Evolutionary conservation across 2,329 filamentous ascomycete species (phyloP).

Genomic region (Botrytis pseudocinerea): DNA sequence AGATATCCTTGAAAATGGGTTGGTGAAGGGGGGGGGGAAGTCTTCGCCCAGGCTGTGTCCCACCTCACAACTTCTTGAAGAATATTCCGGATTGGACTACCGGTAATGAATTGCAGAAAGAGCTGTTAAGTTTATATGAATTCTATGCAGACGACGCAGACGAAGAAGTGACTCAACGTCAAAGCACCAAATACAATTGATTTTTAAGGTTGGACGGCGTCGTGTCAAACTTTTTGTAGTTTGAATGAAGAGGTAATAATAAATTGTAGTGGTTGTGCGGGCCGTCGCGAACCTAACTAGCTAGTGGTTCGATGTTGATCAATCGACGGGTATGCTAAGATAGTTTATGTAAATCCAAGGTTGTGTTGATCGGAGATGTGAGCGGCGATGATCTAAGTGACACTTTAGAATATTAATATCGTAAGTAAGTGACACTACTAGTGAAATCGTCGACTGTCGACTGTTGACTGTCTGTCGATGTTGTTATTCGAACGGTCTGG

Average conservation of each 20-base stretch:
- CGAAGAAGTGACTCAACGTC: not conserved
- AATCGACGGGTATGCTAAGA: constrained; percentile 15
- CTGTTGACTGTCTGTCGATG: not conserved
- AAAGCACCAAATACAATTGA: constrained; percentile 12
- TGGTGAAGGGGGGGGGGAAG: constrained; percentile 26
- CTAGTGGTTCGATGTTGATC: constrained; percentile 13
- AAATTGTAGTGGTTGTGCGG: constrained; percentile 15
- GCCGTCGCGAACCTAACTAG: constrained; percentile 20
- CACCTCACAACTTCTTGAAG: constrained; percentile 16
- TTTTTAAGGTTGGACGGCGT: constrained; percentile 4
- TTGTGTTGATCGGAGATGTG: constrained; percentile 14
- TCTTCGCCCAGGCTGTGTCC: constrained; percentile 14
- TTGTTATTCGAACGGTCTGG: not conserved
- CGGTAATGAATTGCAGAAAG: constrained; percentile 4
- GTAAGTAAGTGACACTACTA: not conserved
- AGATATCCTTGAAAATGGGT: constrained; percentile 37
- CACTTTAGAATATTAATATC: not conserved
- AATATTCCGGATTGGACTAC: constrained; percentile 12
- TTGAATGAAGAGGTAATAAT: not conserved
- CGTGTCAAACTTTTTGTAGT: not conserved
- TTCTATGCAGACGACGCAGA: not conserved
- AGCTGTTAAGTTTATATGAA: not conserved
- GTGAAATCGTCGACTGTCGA: not conserved
- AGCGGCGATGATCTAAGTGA: not conserved
- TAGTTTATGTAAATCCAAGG: constrained; percentile 8